Evolutionary conservation across 495 filamentous ascomycete genomes (phyloP).

Genomic region (Aspergillus avenaceus): DNA sequence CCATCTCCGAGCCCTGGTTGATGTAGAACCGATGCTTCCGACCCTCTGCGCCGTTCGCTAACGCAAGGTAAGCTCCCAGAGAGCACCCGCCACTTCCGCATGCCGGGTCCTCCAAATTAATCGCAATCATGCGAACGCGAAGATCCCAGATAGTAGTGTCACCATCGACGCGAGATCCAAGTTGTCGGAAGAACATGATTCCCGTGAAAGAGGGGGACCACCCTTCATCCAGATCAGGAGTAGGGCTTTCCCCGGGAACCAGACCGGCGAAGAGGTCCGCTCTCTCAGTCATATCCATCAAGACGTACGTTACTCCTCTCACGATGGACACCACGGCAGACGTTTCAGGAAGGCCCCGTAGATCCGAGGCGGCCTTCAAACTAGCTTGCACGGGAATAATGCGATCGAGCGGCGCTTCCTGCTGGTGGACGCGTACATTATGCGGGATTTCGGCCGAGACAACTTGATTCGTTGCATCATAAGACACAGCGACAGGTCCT

Average conservation of each 20-base stretch:
- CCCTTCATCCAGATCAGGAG: slow-evolving; percentile 47
- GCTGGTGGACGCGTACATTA: slow-evolving; percentile 54
- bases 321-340: slow-evolving; percentile 60
- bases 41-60: slow-evolving; percentile 26
- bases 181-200: slow-evolving; percentile 52
- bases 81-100: slow-evolving; percentile 61
- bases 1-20: slow-evolving; percentile 71
- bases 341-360: slow-evolving; percentile 11
- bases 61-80: slow-evolving; percentile 51
- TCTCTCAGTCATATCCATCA: slow-evolving; percentile 44
- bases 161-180: slow-evolving; percentile 19
- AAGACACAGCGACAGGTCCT: slow-evolving; percentile 45
- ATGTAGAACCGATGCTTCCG: slow-evolving; percentile 41
- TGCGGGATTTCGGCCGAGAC: slow-evolving; percentile 57
- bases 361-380: slow-evolving; percentile 2
- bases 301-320: slow-evolving; percentile 63
- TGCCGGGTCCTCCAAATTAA: slow-evolving; percentile 60
- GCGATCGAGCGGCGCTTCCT: slow-evolving; percentile 12
- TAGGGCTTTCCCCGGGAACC: slow-evolving; percentile 9
- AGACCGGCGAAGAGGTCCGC: slow-evolving; percentile 23
- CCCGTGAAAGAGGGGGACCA: slow-evolving; percentile 51
- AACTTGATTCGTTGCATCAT: slow-evolving; percentile 24
- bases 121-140: slow-evolving; percentile 54
- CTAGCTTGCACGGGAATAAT: slow-evolving; percentile 25
- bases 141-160: slow-evolving; percentile 16